Conservation (phyloP, 2,329 filamentous ascomycete species). For the Pezicula neosporulosa region DNA sequence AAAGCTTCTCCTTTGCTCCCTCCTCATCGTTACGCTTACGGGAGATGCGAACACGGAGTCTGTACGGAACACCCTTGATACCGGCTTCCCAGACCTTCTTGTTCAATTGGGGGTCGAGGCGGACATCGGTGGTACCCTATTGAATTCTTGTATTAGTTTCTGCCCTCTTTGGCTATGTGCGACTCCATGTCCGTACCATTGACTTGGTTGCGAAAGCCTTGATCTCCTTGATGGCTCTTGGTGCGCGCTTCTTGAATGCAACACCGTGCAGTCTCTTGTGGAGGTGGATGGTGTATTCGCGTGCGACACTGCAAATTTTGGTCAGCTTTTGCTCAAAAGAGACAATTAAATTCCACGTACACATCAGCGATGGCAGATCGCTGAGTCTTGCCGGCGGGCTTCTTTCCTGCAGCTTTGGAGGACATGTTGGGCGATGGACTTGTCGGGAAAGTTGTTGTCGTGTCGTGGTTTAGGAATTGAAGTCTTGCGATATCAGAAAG, state of each 20-base stretch:
- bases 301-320: conserved; percentile 58
- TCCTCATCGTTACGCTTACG: conserved; percentile 99
- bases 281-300: conserved; percentile 99
- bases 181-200: conserved; percentile 69
- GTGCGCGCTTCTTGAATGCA: conserved; percentile 99
- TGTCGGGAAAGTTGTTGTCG: conserved; percentile 18
- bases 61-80: conserved; percentile 98
- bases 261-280: conserved; percentile 99
- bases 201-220: conserved; percentile 86
- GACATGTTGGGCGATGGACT: conserved; percentile 53
- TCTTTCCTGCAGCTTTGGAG: conserved; percentile 57
- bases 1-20: conserved; percentile 98
- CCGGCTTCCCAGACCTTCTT: conserved; percentile 99
- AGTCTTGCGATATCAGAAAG: conserved; percentile 15
- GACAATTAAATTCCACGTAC: no score
- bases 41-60: conserved; percentile 96
- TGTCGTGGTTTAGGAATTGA: conserved; percentile 20
- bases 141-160: conserved; percentile 4
- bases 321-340: no score
- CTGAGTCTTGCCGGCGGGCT: conserved; percentile 64
- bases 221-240: conserved; percentile 99
- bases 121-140: conserved; percentile 94
- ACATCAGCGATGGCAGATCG: conserved; percentile 98
- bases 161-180: not conserved
- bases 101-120: conserved; percentile 97